A percentile compares a stretch with the other conserved stretches of the same genome.
phyloP scores from a whole-genome alignment of 140 eudicot species.

The Flaveria floridana region DNA sequence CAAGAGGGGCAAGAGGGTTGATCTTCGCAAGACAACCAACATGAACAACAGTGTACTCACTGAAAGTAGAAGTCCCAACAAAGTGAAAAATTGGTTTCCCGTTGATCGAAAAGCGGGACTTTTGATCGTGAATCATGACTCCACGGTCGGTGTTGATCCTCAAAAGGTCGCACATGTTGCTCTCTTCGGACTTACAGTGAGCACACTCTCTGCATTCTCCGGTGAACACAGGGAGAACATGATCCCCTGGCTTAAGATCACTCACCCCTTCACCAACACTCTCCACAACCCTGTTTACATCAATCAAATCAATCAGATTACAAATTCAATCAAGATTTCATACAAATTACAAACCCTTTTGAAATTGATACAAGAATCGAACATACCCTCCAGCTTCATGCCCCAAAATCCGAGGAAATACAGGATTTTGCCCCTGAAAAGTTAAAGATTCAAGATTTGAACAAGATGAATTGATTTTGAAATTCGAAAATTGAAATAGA shows the following conservation, averaged over 20 bases:
- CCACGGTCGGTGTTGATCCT: slow-evolving; percentile 84
- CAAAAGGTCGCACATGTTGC: slow-evolving; percentile 76
- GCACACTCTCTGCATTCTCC: slow-evolving; percentile 81
- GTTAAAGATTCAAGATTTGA: background rate
- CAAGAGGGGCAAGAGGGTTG: slow-evolving; percentile 79
- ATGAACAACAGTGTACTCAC: slow-evolving; percentile 86
- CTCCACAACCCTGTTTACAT: slow-evolving; percentile 61
- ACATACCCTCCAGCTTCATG: slow-evolving; percentile 91
- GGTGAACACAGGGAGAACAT: slow-evolving; percentile 81
- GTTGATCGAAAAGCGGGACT: slow-evolving; percentile 62
- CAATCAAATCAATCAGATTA: background rate
- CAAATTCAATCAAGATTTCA: background rate
- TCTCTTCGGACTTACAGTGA: slow-evolving; percentile 77
- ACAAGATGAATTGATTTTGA: too few relatives aligned
- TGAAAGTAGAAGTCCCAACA: slow-evolving; percentile 78
- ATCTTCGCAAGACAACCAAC: slow-evolving; percentile 76
- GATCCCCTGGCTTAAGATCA: slow-evolving; percentile 74
- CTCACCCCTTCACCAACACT: slow-evolving; percentile 90
- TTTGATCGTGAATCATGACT: slow-evolving; percentile 64
- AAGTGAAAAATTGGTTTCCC: slow-evolving; percentile 78
- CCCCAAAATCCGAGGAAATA: slow-evolving; percentile 80
- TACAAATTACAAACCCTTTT: background rate
- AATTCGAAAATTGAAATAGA: background rate
- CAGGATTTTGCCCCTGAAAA: slow-evolving; percentile 69
- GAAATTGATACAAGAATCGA: background rate